phyloP scores from a whole-genome alignment of 768 basidiomycete species.

The Heimioporus sp. region DNA sequence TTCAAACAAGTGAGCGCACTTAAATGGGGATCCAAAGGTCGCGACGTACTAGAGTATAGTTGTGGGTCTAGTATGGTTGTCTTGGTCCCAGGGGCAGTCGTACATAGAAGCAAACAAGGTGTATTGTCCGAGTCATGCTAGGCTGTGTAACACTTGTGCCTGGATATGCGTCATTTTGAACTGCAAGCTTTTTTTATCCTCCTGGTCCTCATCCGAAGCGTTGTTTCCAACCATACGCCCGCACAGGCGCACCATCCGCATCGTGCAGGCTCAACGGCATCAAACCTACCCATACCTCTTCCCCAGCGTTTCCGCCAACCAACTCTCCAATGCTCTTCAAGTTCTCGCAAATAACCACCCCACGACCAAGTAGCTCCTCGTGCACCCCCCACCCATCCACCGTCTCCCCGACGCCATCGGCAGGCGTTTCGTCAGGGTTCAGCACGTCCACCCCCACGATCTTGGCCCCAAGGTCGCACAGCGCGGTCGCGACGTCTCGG shows the following conservation, averaged over 20 bases:
- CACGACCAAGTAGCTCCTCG: slow-evolving; percentile 55
- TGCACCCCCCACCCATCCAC: slow-evolving; percentile 50
- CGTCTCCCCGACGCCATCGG: slow-evolving; percentile 6
- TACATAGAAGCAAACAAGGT: slow-evolving; percentile 14
- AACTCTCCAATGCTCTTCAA: slow-evolving; percentile 52
- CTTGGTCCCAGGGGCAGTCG: slow-evolving; percentile 4
- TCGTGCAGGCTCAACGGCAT: slow-evolving; percentile 57
- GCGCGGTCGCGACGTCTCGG: slow-evolving; percentile 46
- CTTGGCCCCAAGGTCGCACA: slow-evolving; percentile 51
- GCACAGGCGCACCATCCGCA: slow-evolving; percentile 68
- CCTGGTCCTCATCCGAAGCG: too few species aligned
- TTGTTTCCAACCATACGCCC: slow-evolving; percentile 58
- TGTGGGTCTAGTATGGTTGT: slow-evolving; percentile 3
- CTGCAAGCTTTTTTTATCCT: too few species aligned
- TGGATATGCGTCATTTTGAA: too few species aligned
- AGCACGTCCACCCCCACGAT: slow-evolving; percentile 64
- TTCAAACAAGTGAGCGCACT: slow-evolving; percentile 2
- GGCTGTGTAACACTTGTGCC: too few species aligned
- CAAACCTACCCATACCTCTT: slow-evolving; percentile 48
- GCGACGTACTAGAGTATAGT: not conserved
- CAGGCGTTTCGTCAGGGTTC: slow-evolving; percentile 62
- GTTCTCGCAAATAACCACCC: slow-evolving; percentile 71
- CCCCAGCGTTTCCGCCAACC: slow-evolving; percentile 2
- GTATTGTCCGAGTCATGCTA: too few species aligned
- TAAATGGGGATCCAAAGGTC: not conserved